Evolutionary conservation across 257 asterid genomes (phyloP), one percentile per base, ranked within the genome.

Genomic region (Handroanthus guayacan): DNA sequence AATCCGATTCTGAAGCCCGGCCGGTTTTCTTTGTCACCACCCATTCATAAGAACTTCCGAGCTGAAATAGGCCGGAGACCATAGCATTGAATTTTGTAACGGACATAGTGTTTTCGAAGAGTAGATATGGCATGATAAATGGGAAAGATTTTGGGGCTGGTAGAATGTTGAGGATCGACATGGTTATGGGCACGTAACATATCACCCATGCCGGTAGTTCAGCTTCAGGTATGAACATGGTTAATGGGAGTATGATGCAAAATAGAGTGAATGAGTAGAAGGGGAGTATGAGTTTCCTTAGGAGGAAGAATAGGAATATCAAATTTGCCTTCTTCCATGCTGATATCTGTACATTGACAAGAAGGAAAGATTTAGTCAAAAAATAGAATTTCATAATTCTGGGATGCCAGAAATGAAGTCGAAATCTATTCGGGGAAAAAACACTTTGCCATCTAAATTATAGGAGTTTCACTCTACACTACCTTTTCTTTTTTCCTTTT

Each of bases 201-300:
- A 86, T 79, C 57, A 86, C 90, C 87, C 88, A 86, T 1, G 76
- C 34, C 2, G 88, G 88, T 1, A 86, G 48, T 61, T 86, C 84
- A 3, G 88, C 88, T 43, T 86, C 87, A 5, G 89, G 89, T 12
- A 85, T 45, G 84, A 85, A 85, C 87, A 86, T 80, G 0, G 89
- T 86, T 43, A 86, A 54, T 12, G 87, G 87, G 7, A 85, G 87
- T 17, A 85, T 83, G 79, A 85, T 80, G 67, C 89, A 85, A 71
- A 85, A 85, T 2, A 85, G 79, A 0, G 89, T 83, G 84, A 85
- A 85, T 4, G 89, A 85, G 80, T 85, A 85, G 48, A 85, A 85
- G n/a, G 89, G 89, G 5, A 85, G 87, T 9, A 85, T 78, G 1
- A 85, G 85, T 61, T 83, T 85, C 74, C 89, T 72, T 1, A 85